These are phyloP conservation scores for Terana coerulea DNA, from an alignment of 768 basidiomycete genomes.

Conservation along the genomic window DNA sequence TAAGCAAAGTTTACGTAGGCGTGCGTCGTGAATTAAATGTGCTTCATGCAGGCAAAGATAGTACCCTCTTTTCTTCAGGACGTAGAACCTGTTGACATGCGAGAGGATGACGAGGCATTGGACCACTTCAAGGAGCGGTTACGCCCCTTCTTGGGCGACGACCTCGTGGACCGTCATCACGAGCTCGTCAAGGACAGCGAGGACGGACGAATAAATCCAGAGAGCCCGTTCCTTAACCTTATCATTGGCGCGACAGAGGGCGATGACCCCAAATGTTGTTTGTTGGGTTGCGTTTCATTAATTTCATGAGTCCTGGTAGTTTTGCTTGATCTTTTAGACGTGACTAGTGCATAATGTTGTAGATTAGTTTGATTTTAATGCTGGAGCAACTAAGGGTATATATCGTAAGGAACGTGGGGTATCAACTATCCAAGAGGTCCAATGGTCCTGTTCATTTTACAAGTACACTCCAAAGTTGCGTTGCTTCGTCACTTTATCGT, in stretches of 20 bases:
- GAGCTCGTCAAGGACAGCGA: not conserved
- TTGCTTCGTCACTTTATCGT: not conserved
- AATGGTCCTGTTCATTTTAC: not conserved
- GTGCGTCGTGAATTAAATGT: not conserved
- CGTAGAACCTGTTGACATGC: conserved; percentile 41
- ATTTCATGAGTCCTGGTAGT: not conserved
- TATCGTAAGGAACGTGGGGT: conserved; percentile 3
- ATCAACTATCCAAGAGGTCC: not conserved
- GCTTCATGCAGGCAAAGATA: conserved; percentile 4
- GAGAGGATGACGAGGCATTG: conserved; percentile 35
- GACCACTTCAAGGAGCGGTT: conserved; percentile 38
- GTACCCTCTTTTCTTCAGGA: conserved; percentile 44
- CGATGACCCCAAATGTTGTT: not conserved
- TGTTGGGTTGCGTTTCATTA: not conserved
- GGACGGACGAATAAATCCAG: not conserved
- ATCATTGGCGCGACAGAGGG: not conserved
- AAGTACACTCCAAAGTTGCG: too few species aligned
- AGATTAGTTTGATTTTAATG: not conserved
- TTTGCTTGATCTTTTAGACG: not conserved
- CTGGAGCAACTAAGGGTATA: not conserved
- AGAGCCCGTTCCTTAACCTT: not conserved
- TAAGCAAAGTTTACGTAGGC: too few species aligned
- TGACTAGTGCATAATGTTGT: not conserved
- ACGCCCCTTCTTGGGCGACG: conserved; percentile 42
- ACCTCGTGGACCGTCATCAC: conserved; percentile 31